Base-by-base conservation (phyloP, 768 basidiomycete species). In the Chalciporus chontae region DNA sequence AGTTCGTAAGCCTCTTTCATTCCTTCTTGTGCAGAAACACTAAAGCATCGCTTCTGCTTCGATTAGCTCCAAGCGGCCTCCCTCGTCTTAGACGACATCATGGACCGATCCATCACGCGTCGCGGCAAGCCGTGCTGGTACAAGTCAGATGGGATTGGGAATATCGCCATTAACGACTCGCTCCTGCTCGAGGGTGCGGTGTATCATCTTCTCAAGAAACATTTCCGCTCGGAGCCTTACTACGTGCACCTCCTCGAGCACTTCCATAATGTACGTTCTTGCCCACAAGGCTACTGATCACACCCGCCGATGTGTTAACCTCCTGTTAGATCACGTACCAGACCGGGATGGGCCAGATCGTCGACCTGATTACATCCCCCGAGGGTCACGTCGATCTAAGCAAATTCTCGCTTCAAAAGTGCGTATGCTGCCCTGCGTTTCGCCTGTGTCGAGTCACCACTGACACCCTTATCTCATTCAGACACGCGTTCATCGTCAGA, bases 111-210 rank as follows among this genome's bases (percentile, higher is more conserved):
- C 40, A 86, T 98, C 58, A 97, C 95, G 11, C 87, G 95, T 23
- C 86, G 95, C 11, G 85, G 87, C 5, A 94, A 96, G 69, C 88
- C 94, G 2, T 99, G 95, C 73, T 99, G 91, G 90, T 97, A 95
- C 73, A 79, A 74, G 42, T 67, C 80, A 34, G 74, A 76, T 47
- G 73, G 72, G 14, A 60, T 68, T 53, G 85, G 85, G 40, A 83
- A 84, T 70, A 83, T 96, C 54, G 94, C 95, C 5, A 87, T 97
- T 73, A 97, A 97, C 75, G 95, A 98, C 65, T 74, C 90, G 2
- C 93, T 96, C 78, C 90, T 98, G 89, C 85, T 26, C 26, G 26
- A 26, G 26, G 26, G 26, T 6, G 26, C 26, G 26, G 7, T 26
- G 7, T 26, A 4, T 26, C 7, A 26, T 26, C 26, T 26, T 26